phyloP scores from a whole-genome alignment of 371 early-diverging fungal genomes.

The Rhizopus sp. region DNA sequence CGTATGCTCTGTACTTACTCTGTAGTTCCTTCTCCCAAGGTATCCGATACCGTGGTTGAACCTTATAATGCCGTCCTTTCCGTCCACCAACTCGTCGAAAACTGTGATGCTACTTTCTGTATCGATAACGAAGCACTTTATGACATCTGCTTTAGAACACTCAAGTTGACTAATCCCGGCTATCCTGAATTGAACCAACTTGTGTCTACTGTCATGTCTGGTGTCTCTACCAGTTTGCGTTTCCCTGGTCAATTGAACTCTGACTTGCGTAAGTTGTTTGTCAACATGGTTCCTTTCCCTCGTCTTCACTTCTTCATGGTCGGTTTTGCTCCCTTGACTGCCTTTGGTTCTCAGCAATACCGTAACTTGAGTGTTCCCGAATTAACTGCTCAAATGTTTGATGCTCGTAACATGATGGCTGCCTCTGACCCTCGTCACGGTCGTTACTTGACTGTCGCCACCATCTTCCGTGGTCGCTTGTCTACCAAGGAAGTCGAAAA shows the following conservation, averaged over 20 bases:
- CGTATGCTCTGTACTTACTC: conserved; percentile 95
- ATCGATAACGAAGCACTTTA: conserved; percentile 98
- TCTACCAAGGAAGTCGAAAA: conserved; percentile 99
- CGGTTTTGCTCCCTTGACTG: conserved; percentile 96
- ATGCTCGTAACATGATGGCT: conserved; percentile 99
- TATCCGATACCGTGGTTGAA: conserved; percentile 92
- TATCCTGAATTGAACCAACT: conserved; percentile 86
- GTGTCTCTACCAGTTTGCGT: conserved; percentile 97
- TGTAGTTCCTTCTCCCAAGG: conserved; percentile 94
- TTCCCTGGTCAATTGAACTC: conserved; percentile 99
- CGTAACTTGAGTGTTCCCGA: conserved; percentile 92
- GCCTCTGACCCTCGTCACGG: conserved; percentile 98
- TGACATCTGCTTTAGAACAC: conserved; percentile 86
- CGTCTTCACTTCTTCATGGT: conserved; percentile 99
- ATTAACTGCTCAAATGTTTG: conserved; percentile 98
- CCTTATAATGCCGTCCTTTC: conserved; percentile 93
- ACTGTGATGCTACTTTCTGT: conserved; percentile 97
- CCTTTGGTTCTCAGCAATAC: conserved; percentile 89
- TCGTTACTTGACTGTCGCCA: conserved; percentile 97
- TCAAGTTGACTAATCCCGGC: conserved; percentile 80
- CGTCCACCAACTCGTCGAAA: conserved; percentile 89
- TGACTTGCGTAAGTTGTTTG: conserved; percentile 97
- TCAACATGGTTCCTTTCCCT: conserved; percentile 99
- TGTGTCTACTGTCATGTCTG: conserved; percentile 90
- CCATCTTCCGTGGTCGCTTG: conserved; percentile 98